These are phyloP conservation scores for Mortierella antarctica DNA, from an alignment of 192 early-diverging fungal genomes.

Conservation along the genomic window DNA sequence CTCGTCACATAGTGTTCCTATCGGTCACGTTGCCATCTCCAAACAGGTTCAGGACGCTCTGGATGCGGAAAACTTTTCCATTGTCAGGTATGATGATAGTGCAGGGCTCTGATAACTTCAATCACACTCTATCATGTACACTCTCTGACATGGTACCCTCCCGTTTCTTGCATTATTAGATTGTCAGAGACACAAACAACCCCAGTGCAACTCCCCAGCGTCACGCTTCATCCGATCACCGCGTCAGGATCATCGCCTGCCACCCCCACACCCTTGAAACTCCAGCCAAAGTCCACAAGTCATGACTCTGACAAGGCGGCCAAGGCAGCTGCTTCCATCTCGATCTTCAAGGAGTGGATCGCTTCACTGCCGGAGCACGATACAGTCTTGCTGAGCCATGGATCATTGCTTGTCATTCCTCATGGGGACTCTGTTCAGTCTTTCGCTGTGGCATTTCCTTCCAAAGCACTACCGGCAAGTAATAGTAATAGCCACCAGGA, in stretches of 20 bases:
- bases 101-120: too few species aligned
- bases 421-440: constrained; percentile 23
- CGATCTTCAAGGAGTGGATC: constrained; percentile 44
- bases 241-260: constrained; percentile 26
- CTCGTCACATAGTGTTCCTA: constrained; percentile 40
- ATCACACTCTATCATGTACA: too few species aligned
- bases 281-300: constrained; percentile 43
- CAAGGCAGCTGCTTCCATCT: constrained; percentile 10
- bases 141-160: too few species aligned
- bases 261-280: constrained; percentile 39
- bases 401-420: constrained; percentile 42
- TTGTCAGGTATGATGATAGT: constrained; percentile 54
- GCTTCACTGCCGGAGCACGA: constrained; percentile 17
- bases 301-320: constrained; percentile 36
- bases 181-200: constrained; percentile 26
- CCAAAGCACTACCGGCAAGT: constrained; percentile 34
- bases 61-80: constrained; percentile 59
- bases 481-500: constrained; percentile 7
- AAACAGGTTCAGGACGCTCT: constrained; percentile 54
- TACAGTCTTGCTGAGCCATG: constrained; percentile 55
- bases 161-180: constrained; percentile 14
- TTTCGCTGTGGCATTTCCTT: constrained; percentile 54
- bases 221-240: constrained; percentile 44
- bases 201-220: constrained; percentile 20
- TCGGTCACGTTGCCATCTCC: constrained; percentile 59